These are phyloP conservation scores for Termitomyces sp. DNA, from an alignment of 768 basidiomycete genomes.

Conservation along the genomic window DNA sequence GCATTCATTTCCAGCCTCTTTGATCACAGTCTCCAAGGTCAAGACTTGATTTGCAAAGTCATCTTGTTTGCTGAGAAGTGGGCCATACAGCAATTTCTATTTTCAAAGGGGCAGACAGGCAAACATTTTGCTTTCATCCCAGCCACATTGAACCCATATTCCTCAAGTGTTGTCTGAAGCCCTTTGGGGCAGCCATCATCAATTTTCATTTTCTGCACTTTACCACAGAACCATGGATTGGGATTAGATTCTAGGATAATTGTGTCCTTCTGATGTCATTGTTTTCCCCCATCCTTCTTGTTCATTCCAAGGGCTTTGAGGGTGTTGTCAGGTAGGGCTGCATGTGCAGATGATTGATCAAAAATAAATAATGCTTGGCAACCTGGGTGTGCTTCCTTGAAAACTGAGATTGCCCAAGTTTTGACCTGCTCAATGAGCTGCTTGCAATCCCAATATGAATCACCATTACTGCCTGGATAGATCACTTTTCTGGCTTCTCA, in stretches of 20 bases:
- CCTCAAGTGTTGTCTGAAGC: not conserved
- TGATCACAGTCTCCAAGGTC: too few relatives aligned
- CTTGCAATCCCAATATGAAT: not conserved
- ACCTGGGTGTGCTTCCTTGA: not conserved
- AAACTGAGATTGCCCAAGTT: constrained; percentile 14
- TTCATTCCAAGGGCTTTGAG: not conserved
- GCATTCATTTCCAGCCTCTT: too few relatives aligned
- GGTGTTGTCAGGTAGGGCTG: not conserved
- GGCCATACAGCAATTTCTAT: not conserved
- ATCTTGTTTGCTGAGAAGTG: not conserved
- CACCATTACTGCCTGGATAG: not conserved
- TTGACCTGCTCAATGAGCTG: constrained; percentile 9
- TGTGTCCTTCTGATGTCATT: not conserved
- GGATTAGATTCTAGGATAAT: not conserved
- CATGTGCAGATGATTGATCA: not conserved
- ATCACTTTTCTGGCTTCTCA: not conserved
- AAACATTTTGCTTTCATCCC: not conserved
- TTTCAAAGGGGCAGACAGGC: not conserved
- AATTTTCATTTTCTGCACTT: not conserved
- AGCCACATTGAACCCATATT: not conserved
- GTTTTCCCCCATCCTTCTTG: not conserved
- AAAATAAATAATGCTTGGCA: not conserved
- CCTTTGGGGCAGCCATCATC: not conserved
- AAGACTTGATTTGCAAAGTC: too few relatives aligned
- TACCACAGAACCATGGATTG: not conserved